Conservation (phyloP, 2,329 filamentous ascomycete genomes). For the Phialophora chinensis region DNA sequence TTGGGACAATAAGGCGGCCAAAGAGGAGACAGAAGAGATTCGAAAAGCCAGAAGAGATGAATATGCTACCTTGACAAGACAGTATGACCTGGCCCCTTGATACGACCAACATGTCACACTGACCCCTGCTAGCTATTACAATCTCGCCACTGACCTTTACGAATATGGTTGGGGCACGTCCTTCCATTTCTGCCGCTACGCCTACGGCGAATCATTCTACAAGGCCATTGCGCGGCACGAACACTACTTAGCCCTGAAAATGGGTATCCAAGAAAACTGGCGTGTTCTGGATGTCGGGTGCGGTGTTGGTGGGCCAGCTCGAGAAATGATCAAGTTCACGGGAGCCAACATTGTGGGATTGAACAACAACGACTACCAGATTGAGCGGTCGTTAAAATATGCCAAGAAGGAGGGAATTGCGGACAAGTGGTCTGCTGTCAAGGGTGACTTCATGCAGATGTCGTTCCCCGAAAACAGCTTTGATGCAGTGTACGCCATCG, state of each 20-base stretch:
- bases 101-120: conserved; percentile 37
- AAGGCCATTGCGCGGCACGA: conserved; percentile 95
- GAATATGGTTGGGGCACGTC: conserved; percentile 96
- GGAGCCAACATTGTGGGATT: conserved; percentile 86
- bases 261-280: conserved; percentile 84
- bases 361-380: conserved; percentile 99
- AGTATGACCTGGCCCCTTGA: conserved; percentile 65
- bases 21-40: conserved; percentile 80
- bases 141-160: conserved; percentile 93
- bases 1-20: conserved; percentile 83
- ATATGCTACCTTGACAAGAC: conserved; percentile 90
- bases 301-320: conserved; percentile 91
- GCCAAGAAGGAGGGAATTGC: conserved; percentile 80
- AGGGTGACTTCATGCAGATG: conserved; percentile 99
- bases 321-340: conserved; percentile 95
- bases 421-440: conserved; percentile 81
- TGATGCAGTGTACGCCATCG: conserved; percentile 95
- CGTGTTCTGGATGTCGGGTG: conserved; percentile 95
- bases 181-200: conserved; percentile 98
- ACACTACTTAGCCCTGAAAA: conserved; percentile 92
- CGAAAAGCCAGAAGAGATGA: conserved; percentile 83
- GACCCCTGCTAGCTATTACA: conserved; percentile 75
- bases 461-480: conserved; percentile 89
- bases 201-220: conserved; percentile 81
- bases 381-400: conserved; percentile 87